These are phyloP conservation scores for Xylaria multiplex DNA, from an alignment of 2,329 filamentous ascomycete species.

Conservation along the genomic window DNA sequence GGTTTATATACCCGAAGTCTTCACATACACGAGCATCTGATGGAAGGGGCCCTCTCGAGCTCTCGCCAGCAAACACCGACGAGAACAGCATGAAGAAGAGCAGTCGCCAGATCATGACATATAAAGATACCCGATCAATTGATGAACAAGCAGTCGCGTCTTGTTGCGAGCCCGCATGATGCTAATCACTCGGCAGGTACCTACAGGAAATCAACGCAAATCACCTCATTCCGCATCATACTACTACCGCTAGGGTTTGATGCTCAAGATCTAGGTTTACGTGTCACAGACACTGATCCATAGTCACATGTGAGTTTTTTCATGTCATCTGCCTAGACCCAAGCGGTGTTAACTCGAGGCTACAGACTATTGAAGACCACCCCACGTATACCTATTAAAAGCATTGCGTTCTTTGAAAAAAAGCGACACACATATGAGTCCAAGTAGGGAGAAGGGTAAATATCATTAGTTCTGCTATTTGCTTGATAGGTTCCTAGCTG, in stretches of 20 bases:
- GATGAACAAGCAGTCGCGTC: conserved; percentile 3
- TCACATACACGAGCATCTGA: neutral
- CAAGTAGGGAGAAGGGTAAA: too few species aligned
- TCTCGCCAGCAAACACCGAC: neutral
- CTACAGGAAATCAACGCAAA: neutral
- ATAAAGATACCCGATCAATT: neutral
- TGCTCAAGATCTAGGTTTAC: neutral
- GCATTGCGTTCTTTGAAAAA: too few species aligned
- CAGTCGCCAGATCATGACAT: neutral
- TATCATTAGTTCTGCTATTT: too few species aligned
- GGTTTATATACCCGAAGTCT: neutral
- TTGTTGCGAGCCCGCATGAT: neutral
- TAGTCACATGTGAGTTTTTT: neutral
- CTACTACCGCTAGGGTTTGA: conserved; percentile 6
- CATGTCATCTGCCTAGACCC: neutral
- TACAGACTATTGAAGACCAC: too few species aligned
- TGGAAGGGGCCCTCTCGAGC: conserved; percentile 9
- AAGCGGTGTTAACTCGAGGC: neutral
- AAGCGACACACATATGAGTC: too few species aligned
- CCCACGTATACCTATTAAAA: too few species aligned
- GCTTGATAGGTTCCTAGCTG: too few species aligned
- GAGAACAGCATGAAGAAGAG: neutral
- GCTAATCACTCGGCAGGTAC: conserved; percentile 19
- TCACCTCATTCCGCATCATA: conserved; percentile 1
- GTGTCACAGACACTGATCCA: neutral